Conservation (phyloP, 441 rosid genomes). For the Brassica hybrid region DNA sequence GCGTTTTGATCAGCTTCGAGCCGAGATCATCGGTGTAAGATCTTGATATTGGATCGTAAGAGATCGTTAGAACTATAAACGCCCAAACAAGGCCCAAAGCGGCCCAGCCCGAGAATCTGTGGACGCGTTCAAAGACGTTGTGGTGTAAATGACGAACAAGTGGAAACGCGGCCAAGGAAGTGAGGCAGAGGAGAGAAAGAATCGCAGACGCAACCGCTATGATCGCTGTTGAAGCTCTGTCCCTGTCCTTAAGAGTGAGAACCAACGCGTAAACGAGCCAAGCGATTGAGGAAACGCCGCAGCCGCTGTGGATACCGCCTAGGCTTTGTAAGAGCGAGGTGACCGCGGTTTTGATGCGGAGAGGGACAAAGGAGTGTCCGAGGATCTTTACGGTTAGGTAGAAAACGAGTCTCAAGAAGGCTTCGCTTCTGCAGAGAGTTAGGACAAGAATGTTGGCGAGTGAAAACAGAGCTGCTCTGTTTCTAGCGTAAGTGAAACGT, state of each 20-base stretch:
- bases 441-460: slow-evolving; percentile 68
- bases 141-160: slow-evolving; percentile 82
- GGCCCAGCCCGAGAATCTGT: slow-evolving; percentile 76
- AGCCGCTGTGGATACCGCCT: slow-evolving; percentile 81
- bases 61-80: slow-evolving; percentile 55
- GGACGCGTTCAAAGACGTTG: slow-evolving; percentile 71
- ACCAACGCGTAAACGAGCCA: slow-evolving; percentile 70
- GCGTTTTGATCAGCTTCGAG: slow-evolving; percentile 47
- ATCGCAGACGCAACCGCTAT: slow-evolving; percentile 54
- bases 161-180: slow-evolving; percentile 69
- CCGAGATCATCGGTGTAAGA: slow-evolving; percentile 47
- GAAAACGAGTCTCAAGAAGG: slow-evolving; percentile 58
- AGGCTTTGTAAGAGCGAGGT: slow-evolving; percentile 75
- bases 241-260: slow-evolving; percentile 53
- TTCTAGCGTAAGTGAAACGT: slow-evolving; percentile 63
- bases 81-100: slow-evolving; percentile 69
- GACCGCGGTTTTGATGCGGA: slow-evolving; percentile 56
- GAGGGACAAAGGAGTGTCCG: slow-evolving; percentile 66
- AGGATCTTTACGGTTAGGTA: slow-evolving; percentile 58
- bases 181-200: slow-evolving; percentile 58
- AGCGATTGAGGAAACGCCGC: slow-evolving; percentile 69
- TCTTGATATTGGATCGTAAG: slow-evolving; percentile 59
- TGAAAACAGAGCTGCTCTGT: slow-evolving; percentile 66
- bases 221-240: slow-evolving; percentile 57
- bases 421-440: slow-evolving; percentile 78